Base-by-base conservation (phyloP, 768 basidiomycete genomes). In the Krasilnikovozyma curviuscula region DNA sequence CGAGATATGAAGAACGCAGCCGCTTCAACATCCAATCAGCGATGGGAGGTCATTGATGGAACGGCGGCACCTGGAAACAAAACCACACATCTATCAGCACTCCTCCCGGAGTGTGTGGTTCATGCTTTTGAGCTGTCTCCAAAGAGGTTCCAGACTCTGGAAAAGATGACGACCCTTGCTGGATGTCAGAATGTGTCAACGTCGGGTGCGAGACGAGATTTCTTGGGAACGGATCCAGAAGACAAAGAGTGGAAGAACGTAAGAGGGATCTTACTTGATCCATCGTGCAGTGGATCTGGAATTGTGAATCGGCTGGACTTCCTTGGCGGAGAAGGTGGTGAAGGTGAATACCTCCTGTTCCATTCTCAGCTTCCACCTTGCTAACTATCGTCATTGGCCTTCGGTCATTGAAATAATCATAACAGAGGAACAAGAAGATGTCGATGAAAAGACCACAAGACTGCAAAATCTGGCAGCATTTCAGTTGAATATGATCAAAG, bases 51-150 rank as follows among this genome's bases (percentile, higher is more conserved):
- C 27, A 81, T 95, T 33, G 91, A 97, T 63, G 88, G 85, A 12
- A 97, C 88, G 10, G 81, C 88, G 33, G 93, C 93, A 1, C 93
- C 93, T 0, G 93, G 93, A 0, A 98, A 98, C 67, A 98, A 98
- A 67, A 97, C 93, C 2, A 81, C 86, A 7, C 85, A 91, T 64
- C 65, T 97, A 21, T 81, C 83, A 55, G 84, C 88, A 21, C 67
- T 95, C 37, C 84, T 95, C 81, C 61, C 68, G 16, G 18, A 52
- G 47, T 44, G 46, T n/a, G 48, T 67, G 85, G 31, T 81, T 70
- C 54, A 61, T 55, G 93, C 93, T 0, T 89, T 95, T 58, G 93
- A 98, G 65, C 70, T 79, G 40, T 84, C 95, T 63, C 72, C 70
- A 44, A 76, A 72, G 45, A 75, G 93, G 5, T 97, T 80, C 63